phyloP scores from a whole-genome alignment of 164 flowering plant species.

The Umbellularia californica region DNA sequence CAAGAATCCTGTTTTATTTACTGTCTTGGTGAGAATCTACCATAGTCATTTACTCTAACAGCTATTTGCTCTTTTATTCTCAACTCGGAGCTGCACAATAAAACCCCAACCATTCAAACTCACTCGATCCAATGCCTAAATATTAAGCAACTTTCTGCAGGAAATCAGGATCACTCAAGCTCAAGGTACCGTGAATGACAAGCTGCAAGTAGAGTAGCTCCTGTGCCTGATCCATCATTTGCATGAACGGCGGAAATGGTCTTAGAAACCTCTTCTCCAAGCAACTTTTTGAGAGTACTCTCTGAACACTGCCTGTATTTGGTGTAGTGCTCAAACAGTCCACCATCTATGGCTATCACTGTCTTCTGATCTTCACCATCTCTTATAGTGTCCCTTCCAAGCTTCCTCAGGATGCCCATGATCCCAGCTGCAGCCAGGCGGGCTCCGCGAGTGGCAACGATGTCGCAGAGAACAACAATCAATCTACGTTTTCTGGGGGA shows the following conservation, averaged over 20 bases:
- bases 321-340: slow-evolving; percentile 74
- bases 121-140: too few relatives aligned
- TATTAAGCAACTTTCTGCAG: too few relatives aligned
- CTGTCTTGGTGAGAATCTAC: too few relatives aligned
- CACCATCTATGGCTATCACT: slow-evolving; percentile 84
- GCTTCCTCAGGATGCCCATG: slow-evolving; percentile 73
- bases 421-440: slow-evolving; percentile 90
- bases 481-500: slow-evolving; percentile 68
- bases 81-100: too few relatives aligned
- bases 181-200: slow-evolving; percentile 78
- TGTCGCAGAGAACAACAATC: slow-evolving; percentile 71
- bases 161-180: slow-evolving; percentile 38
- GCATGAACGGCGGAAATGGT: slow-evolving; percentile 44
- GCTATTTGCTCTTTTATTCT: too few relatives aligned
- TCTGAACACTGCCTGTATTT: slow-evolving; percentile 58
- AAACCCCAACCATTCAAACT: too few relatives aligned
- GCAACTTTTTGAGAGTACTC: slow-evolving; percentile 57
- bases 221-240: slow-evolving; percentile 90
- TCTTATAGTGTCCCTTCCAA: slow-evolving; percentile 58
- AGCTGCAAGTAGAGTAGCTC: slow-evolving; percentile 93
- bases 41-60: too few relatives aligned
- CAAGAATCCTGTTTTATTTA: too few relatives aligned
- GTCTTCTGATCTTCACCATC: slow-evolving; percentile 56
- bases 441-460: slow-evolving; percentile 79
- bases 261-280: slow-evolving; percentile 52